Conservation (phyloP, 75 land plant species). For the Pinus tabuliformis region DNA sequence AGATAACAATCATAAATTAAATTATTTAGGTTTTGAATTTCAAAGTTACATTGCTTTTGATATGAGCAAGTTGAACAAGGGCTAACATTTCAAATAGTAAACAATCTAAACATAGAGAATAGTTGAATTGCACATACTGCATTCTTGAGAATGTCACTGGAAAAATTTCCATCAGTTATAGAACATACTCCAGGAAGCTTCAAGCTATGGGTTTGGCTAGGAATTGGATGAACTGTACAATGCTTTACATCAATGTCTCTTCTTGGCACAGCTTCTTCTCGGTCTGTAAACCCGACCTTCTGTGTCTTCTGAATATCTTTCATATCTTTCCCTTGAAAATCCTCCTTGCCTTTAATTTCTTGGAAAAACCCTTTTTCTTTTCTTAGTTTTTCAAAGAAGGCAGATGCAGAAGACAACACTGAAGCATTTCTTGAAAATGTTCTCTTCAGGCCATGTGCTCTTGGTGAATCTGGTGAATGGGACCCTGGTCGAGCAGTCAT, state of each 20-base stretch:
- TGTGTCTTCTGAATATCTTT: constrained; percentile 4
- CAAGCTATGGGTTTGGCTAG: constrained; percentile 33
- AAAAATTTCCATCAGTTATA: constrained; percentile 18
- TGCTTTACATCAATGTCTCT: constrained; percentile 16
- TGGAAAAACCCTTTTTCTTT: constrained; percentile 36
- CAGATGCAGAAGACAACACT: constrained; percentile 89
- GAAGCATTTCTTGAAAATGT: constrained; percentile 71
- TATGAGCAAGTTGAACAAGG: not conserved
- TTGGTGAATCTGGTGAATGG: constrained; percentile 20
- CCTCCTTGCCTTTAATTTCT: constrained; percentile 18
- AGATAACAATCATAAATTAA: not conserved
- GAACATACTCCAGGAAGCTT: constrained; percentile 16
- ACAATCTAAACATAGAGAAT: not conserved
- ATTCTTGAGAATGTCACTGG: not conserved
- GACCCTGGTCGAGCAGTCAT: constrained; percentile 36
- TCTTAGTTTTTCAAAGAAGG: constrained; percentile 79
- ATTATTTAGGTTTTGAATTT: not conserved
- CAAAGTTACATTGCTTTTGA: not conserved
- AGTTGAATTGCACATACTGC: not conserved
- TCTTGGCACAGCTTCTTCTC: constrained; percentile 8
- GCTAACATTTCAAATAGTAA: not conserved
- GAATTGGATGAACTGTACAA: constrained; percentile 35
- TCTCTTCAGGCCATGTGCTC: constrained; percentile 31
- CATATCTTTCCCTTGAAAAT: constrained; percentile 3
- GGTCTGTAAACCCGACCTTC: constrained; percentile 2